Evolutionary conservation across 495 filamentous ascomycete species (phyloP).

Genomic region (Aspergillus homomorphus): DNA sequence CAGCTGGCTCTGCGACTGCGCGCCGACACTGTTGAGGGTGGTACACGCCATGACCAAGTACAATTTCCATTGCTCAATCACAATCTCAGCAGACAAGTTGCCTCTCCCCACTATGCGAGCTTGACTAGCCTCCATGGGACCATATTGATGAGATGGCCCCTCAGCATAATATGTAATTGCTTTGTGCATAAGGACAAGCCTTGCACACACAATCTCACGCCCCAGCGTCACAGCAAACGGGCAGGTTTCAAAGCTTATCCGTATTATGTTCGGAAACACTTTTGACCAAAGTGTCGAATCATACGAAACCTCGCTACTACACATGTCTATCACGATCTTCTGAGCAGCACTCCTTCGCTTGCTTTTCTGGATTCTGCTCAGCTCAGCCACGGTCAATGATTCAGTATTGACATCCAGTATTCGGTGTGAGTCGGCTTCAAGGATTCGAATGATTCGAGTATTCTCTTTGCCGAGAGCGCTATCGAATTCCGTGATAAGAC

Average conservation of each 20-base stretch:
- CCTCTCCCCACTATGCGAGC: conserved; percentile 50
- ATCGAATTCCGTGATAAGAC: conserved; percentile 92
- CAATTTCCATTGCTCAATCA: conserved; percentile 98
- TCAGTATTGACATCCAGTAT: conserved; percentile 93
- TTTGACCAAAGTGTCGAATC: conserved; percentile 97
- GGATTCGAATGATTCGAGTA: conserved; percentile 79
- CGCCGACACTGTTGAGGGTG: conserved; percentile 82
- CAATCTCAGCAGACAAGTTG: conserved; percentile 76
- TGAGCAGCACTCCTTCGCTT: conserved; percentile 79
- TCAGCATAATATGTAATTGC: conserved; percentile 76
- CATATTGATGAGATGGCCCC: conserved; percentile 59
- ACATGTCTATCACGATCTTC: conserved; percentile 87
- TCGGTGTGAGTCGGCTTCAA: conserved; percentile 83
- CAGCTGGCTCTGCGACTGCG: conserved; percentile 54
- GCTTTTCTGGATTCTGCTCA: conserved; percentile 87
- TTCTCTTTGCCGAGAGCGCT: conserved; percentile 78
- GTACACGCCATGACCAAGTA: conserved; percentile 97
- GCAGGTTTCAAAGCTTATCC: conserved; percentile 86
- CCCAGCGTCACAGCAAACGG: conserved; percentile 86
- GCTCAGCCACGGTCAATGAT: conserved; percentile 84
- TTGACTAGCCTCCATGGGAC: conserved; percentile 51
- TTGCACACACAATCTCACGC: conserved; percentile 85
- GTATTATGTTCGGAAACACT: conserved; percentile 91
- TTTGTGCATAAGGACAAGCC: conserved; percentile 88
- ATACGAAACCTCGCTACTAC: conserved; percentile 91